These are phyloP conservation scores for Ocimum tenuiflorum DNA, from an alignment of 257 asterid genomes.

Conservation along the genomic window DNA sequence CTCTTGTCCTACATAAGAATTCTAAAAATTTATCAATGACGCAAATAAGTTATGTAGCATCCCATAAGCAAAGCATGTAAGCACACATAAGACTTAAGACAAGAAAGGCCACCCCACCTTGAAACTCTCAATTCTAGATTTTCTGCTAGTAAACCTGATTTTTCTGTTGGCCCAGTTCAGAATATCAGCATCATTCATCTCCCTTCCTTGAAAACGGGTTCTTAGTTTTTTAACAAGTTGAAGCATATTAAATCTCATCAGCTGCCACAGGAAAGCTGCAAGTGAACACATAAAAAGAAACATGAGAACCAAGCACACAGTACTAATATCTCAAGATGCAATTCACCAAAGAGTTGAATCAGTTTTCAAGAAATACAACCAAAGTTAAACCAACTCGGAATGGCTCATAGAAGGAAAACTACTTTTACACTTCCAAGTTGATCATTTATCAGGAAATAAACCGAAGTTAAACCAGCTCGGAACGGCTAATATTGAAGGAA, in stretches of 20 bases:
- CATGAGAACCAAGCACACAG: conserved; percentile 13
- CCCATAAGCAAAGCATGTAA: neutral
- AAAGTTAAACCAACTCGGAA: conserved; percentile 8
- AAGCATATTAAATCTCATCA: conserved; percentile 95
- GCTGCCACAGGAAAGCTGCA: conserved; percentile 96
- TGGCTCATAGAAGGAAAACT: neutral
- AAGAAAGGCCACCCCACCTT: conserved; percentile 45
- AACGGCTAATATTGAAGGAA: conserved; percentile 4
- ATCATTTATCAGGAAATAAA: neutral
- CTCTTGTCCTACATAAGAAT: conserved; percentile 64
- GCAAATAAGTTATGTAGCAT: conserved; percentile 1
- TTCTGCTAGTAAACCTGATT: conserved; percentile 70
- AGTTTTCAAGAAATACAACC: neutral
- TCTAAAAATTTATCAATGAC: conserved; percentile 13
- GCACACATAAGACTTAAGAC: neutral
- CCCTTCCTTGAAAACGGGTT: conserved; percentile 88
- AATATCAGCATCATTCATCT: conserved; percentile 74
- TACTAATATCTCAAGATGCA: conserved; percentile 4
- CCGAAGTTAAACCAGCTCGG: conserved; percentile 1
- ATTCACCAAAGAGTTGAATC: neutral
- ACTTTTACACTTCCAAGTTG: neutral
- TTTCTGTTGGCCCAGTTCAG: conserved; percentile 88
- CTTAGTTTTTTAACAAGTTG: conserved; percentile 87
- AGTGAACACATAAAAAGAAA: conserved; percentile 17
- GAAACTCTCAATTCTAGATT: conserved; percentile 74